Conservation (phyloP, 768 basidiomycete species). For the Tulasnella sp. region DNA sequence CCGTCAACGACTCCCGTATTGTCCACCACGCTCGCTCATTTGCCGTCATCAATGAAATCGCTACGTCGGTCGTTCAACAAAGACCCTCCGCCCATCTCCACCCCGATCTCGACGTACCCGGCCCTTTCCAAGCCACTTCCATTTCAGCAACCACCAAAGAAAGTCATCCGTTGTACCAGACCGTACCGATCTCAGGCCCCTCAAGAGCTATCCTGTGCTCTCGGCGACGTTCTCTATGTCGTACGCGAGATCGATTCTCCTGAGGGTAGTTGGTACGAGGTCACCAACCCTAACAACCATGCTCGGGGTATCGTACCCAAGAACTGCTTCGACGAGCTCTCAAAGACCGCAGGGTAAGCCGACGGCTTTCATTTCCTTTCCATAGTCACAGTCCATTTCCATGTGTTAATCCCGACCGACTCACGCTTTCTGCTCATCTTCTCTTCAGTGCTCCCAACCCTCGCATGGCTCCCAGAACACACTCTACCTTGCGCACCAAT, state of each 20-base stretch:
- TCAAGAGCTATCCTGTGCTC: slow-evolving; percentile 76
- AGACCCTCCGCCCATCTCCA: slow-evolving; percentile 38
- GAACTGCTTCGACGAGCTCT: slow-evolving; percentile 80
- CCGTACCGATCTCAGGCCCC: slow-evolving; percentile 57
- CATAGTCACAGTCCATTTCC: not conserved
- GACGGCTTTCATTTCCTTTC: not conserved
- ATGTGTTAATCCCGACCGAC: not conserved
- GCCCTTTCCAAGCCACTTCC: slow-evolving; percentile 56
- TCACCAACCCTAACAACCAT: slow-evolving; percentile 84
- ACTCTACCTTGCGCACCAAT: slow-evolving; percentile 18
- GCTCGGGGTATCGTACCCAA: slow-evolving; percentile 86
- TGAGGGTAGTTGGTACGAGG: slow-evolving; percentile 68
- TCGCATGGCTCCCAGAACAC: slow-evolving; percentile 11
- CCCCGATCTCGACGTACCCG: slow-evolving; percentile 62
- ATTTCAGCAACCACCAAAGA: slow-evolving; percentile 74
- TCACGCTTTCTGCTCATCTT: slow-evolving; percentile 1
- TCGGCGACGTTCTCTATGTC: slow-evolving; percentile 98
- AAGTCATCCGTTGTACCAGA: slow-evolving; percentile 79
- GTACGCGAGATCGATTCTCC: slow-evolving; percentile 15
- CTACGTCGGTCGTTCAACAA: slow-evolving; percentile 68
- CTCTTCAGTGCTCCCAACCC: slow-evolving; percentile 16
- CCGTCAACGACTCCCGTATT: no score
- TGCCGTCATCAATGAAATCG: slow-evolving; percentile 64
- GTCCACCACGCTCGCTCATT: no score
- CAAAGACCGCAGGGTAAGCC: slow-evolving; percentile 37